Evolutionary conservation across 2,329 filamentous ascomycete species (phyloP).

Genomic region (Colletotrichum tanaceti): DNA sequence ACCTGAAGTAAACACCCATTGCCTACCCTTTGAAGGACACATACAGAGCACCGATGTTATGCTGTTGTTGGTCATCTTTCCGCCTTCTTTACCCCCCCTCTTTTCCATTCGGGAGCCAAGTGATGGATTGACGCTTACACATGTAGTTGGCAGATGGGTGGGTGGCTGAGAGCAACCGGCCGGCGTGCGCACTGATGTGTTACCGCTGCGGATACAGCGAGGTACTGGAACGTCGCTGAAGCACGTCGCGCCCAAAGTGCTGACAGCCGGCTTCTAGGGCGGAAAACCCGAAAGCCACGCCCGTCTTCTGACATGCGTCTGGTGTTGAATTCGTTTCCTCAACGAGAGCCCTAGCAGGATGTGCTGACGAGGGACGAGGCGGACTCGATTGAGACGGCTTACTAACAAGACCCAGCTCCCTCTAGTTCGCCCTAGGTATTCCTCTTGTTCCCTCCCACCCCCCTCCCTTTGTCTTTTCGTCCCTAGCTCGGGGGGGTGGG

Average conservation of each 20-base stretch:
- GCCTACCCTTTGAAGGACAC: no score
- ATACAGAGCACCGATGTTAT: no score
- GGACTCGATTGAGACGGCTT: not conserved
- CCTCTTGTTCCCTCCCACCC: not conserved
- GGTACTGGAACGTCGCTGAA: constrained; percentile 27
- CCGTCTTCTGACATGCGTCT: constrained; percentile 1
- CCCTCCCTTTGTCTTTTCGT: no score
- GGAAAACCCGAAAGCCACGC: not conserved
- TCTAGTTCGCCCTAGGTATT: not conserved
- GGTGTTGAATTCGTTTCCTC: not conserved
- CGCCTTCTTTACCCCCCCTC: not conserved
- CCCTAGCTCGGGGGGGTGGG: no score
- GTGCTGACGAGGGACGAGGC: not conserved
- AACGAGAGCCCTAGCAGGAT: not conserved
- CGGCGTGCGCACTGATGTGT: constrained; percentile 17
- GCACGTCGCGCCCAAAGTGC: constrained; percentile 13
- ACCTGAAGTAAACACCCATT: no score
- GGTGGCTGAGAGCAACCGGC: constrained; percentile 14
- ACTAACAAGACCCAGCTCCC: not conserved
- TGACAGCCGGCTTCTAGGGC: not conserved
- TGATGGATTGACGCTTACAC: not conserved
- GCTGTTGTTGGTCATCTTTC: no score
- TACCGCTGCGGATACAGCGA: not conserved
- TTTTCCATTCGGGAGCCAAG: not conserved
- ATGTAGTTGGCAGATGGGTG: not conserved